Evolutionary conservation across 2,329 filamentous ascomycete genomes (phyloP), one percentile per base, ranked within the genome.

Genomic region (Epichloe sylvatica): DNA sequence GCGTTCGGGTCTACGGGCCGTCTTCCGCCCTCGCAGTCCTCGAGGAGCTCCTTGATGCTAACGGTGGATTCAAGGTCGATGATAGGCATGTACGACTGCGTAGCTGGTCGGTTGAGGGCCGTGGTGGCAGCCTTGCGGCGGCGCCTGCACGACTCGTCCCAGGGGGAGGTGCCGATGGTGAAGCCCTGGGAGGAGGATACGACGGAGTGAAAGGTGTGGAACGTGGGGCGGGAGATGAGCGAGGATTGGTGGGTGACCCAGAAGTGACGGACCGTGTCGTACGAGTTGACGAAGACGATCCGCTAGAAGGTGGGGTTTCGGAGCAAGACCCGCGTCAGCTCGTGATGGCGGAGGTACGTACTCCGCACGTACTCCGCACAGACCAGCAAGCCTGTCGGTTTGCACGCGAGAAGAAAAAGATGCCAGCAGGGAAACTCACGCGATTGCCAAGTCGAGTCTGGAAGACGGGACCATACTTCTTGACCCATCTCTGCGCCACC

Each of bases 131-230:
- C 85, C 68, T 88, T 90, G 53, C 86, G 78, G 9, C 85, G 76
- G 21, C 74, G 71, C 64, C 90, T 91, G 67, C 84, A 87, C 2
- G 81, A 86, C 46, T 88, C 85, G 54, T 90, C 84, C 83, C 86
- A 92, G 0, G 86, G 21, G 0, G 84, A 89, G 0, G 86, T 88
- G 1, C 86, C 86, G 53, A 92, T 88, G 0, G 86, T 91, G 64
- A 88, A 86, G 5, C 85, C 85, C 56, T 88, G 83, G 0, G 83
- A 86, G 35, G 74, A 79, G 1, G 84, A 88, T 3, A 89, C 82
- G 4, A 90, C 82, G 5, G 76, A 84, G 65, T 90, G 86, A 64
- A 90, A 91, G 1, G 86, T 91, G 64, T 91, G 84, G 45, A 89
- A 77, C 23, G 74, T 86, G 0, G 86, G 86, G 2, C 86, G 77